Conservation (phyloP, 371 early-diverging fungal genomes). For the Zopfochytrium polystomum region DNA sequence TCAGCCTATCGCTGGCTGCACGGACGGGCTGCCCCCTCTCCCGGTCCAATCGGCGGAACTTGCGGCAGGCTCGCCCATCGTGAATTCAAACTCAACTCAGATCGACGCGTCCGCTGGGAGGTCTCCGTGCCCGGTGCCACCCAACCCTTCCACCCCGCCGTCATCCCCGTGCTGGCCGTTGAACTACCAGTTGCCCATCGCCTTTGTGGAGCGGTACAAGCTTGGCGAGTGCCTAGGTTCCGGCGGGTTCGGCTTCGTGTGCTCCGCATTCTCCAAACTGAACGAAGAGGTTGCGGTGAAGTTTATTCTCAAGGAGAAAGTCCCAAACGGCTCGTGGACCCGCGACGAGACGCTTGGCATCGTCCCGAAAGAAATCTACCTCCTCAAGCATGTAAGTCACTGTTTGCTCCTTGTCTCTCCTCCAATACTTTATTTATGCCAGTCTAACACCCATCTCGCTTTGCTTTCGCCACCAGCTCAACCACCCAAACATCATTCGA, state of each 20-base stretch:
- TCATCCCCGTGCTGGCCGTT: not conserved
- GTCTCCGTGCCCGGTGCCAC: not conserved
- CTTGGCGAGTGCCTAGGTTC: slow-evolving; percentile 57
- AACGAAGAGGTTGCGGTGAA: slow-evolving; percentile 73
- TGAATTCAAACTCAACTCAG: too few relatives aligned
- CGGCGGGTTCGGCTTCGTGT: slow-evolving; percentile 79
- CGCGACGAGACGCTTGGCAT: slow-evolving; percentile 54
- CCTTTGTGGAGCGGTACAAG: too few relatives aligned
- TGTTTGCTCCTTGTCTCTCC: not conserved
- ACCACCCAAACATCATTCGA: slow-evolving; percentile 65
- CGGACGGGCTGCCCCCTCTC: too few relatives aligned
- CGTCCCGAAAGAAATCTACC: slow-evolving; percentile 73
- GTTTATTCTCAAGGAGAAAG: slow-evolving; percentile 65
- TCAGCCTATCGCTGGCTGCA: not conserved
- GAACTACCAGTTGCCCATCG: not conserved
- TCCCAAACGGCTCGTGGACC: slow-evolving; percentile 62
- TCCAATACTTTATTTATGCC: not conserved
- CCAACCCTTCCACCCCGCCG: not conserved
- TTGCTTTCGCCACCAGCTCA: slow-evolving; percentile 25
- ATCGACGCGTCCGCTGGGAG: not conserved
- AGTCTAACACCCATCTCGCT: not conserved
- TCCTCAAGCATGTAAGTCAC: slow-evolving; percentile 56
- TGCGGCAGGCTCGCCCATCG: too few relatives aligned
- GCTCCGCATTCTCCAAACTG: slow-evolving; percentile 53
- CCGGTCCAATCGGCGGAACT: too few relatives aligned